Conservation (phyloP, 495 filamentous ascomycete genomes). For the Penicillium pancosmium region DNA sequence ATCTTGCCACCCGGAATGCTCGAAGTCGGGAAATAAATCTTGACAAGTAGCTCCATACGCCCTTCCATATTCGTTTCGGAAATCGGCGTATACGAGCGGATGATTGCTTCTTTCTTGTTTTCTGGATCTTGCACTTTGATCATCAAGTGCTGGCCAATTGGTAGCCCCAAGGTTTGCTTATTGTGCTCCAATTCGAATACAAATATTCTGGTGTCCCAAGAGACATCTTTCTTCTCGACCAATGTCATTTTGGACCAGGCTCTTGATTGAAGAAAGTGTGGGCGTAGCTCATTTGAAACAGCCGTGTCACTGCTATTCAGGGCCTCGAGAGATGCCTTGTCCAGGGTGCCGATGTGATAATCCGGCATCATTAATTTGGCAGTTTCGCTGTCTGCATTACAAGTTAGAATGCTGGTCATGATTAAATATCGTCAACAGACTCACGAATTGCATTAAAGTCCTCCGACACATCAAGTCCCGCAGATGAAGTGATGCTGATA, state of each 20-base stretch:
- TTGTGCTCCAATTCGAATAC: constrained; percentile 77
- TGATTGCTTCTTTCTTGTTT: constrained; percentile 68
- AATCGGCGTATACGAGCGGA: constrained; percentile 88
- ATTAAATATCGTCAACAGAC: constrained; percentile 28
- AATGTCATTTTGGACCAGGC: constrained; percentile 73
- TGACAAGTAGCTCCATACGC: constrained; percentile 74
- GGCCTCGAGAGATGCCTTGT: constrained; percentile 55
- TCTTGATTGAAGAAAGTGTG: constrained; percentile 70
- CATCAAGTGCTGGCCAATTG: constrained; percentile 88
- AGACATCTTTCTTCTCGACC: constrained; percentile 64
- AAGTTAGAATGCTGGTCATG: constrained; percentile 8
- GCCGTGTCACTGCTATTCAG: constrained; percentile 43
- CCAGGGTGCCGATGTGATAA: constrained; percentile 84
- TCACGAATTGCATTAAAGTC: constrained; percentile 95
- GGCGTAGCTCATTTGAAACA: constrained; percentile 43
- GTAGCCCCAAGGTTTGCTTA: constrained; percentile 74
- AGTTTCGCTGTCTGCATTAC: constrained; percentile 74
- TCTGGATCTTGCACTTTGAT: constrained; percentile 73
- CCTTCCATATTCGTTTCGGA: constrained; percentile 65
- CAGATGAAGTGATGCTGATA: constrained; percentile 81
- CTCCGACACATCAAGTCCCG: constrained; percentile 84
- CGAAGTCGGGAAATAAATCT: constrained; percentile 75
- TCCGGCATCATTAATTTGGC: constrained; percentile 89
- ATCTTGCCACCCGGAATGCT: constrained; percentile 73
- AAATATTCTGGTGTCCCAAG: constrained; percentile 83